Evolutionary conservation across 768 basidiomycete genomes (phyloP).

Genomic region (Lentinus tigrinus): DNA sequence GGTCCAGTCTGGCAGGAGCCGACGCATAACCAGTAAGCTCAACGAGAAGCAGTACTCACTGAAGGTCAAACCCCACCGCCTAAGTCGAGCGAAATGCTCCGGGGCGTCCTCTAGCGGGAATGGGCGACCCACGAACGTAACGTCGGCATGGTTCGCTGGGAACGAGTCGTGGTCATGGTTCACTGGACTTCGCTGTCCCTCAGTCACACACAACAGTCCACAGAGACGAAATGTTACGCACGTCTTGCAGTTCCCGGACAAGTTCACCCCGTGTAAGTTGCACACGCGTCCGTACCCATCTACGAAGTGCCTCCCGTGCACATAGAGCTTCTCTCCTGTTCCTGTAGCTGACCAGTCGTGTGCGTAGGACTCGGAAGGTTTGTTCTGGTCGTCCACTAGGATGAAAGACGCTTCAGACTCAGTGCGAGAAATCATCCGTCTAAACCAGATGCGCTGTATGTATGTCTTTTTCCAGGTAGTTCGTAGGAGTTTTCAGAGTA

Average conservation of each 20-base stretch:
- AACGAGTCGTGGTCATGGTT: conserved; percentile 69
- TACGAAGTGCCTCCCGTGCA: conserved; percentile 78
- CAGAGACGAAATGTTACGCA: conserved; percentile 33
- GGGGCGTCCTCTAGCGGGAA: conserved; percentile 89
- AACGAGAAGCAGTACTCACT: conserved; percentile 44
- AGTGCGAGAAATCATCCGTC: conserved; percentile 16
- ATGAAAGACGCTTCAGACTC: conserved; percentile 27
- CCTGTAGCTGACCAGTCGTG: conserved; percentile 68
- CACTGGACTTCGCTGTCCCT: conserved; percentile 47
- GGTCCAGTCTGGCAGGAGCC: too few species aligned
- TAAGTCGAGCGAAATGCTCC: conserved; percentile 75
- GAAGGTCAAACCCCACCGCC: conserved; percentile 87
- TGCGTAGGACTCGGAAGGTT: conserved; percentile 43
- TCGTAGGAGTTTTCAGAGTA: too few species aligned
- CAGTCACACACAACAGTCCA: not conserved
- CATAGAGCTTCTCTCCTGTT: conserved; percentile 54
- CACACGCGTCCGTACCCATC: conserved; percentile 82
- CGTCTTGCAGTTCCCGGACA: conserved; percentile 84
- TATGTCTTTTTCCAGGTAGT: too few species aligned
- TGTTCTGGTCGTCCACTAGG: conserved; percentile 13
- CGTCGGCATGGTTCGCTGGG: conserved; percentile 57
- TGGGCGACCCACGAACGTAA: conserved; percentile 88
- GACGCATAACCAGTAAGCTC: too few species aligned
- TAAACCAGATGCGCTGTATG: too few species aligned
- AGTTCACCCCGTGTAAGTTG: conserved; percentile 79